Evolutionary conservation across 305 asterid genomes (phyloP).

Genomic region (Solanum hybrid): DNA sequence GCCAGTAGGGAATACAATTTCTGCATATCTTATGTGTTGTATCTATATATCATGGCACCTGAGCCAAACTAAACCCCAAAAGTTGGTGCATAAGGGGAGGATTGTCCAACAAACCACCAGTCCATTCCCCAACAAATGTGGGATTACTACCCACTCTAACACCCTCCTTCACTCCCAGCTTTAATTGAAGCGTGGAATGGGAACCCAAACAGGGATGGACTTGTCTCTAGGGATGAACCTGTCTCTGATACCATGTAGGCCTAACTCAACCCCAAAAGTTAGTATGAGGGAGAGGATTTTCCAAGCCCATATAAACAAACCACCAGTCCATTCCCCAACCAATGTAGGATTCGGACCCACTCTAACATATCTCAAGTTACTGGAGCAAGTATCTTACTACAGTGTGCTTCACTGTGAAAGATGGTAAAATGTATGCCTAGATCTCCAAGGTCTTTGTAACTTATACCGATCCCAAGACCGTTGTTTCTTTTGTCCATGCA

Average conservation of each 20-base stretch:
- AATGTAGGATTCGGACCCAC: neutral
- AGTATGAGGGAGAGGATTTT: neutral
- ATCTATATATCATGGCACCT: neutral
- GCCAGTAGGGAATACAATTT: neutral
- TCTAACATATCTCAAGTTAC: neutral
- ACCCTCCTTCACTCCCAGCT: neutral
- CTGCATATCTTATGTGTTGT: neutral
- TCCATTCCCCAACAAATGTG: neutral
- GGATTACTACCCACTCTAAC: neutral
- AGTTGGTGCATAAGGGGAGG: neutral
- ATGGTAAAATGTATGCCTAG: neutral
- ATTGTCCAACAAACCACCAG: neutral
- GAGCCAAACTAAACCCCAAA: neutral
- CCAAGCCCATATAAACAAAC: neutral
- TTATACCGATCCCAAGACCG: neutral
- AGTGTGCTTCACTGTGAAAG: neutral
- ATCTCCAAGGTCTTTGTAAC: neutral
- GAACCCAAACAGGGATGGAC: neutral
- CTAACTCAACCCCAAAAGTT: neutral
- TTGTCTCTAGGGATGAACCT: neutral
- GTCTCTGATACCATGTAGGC: neutral
- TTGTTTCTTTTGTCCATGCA: neutral
- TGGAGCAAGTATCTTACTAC: neutral
- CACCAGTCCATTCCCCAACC: neutral
- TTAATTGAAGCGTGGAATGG: neutral